These are phyloP conservation scores for Rhizodiscina lignyota DNA, from an alignment of 495 filamentous ascomycete genomes.

Conservation along the genomic window DNA sequence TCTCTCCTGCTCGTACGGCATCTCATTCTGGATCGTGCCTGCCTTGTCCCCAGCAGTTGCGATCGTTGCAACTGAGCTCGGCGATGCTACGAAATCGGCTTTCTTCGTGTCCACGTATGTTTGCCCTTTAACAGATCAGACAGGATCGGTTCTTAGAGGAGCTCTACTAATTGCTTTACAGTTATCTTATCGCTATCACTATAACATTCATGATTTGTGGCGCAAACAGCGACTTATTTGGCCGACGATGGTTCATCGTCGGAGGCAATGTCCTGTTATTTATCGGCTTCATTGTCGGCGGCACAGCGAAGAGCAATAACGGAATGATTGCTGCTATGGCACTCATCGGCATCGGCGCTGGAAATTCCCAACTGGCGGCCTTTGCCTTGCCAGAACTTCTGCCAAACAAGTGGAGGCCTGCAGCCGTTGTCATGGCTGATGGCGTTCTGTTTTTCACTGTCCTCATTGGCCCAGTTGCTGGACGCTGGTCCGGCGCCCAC, in stretches of 20 bases:
- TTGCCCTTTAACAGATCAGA: no score
- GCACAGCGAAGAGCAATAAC: slow-evolving; percentile 4
- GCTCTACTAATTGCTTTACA: no score
- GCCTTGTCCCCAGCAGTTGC: no score
- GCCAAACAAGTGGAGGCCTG: slow-evolving; percentile 22
- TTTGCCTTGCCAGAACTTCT: slow-evolving; percentile 23
- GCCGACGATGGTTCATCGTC: slow-evolving; percentile 8
- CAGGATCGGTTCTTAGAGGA: no score
- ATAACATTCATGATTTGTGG: no score
- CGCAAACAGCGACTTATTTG: slow-evolving; percentile 5
- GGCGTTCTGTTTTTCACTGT: slow-evolving; percentile 16
- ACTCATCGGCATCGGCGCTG: slow-evolving; percentile 8
- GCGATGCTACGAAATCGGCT: no score
- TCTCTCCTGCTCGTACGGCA: no score
- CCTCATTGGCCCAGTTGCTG: slow-evolving; percentile 19
- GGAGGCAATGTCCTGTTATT: slow-evolving; percentile 1
- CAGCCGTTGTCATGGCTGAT: slow-evolving; percentile 18
- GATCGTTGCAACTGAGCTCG: no score
- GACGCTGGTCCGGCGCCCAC: slow-evolving; percentile 11
- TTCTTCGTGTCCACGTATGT: no score
- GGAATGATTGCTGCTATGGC: slow-evolving; percentile 5
- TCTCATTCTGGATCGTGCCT: no score
- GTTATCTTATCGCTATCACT: no score
- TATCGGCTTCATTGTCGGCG: slow-evolving; percentile 4
- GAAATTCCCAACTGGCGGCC: slow-evolving; percentile 12